Percentiles rank a stretch among this genome's conserved stretches.
These are phyloP conservation scores for Candida quercuum DNA, from an alignment of 805 yeast species.

Conservation along the genomic window DNA sequence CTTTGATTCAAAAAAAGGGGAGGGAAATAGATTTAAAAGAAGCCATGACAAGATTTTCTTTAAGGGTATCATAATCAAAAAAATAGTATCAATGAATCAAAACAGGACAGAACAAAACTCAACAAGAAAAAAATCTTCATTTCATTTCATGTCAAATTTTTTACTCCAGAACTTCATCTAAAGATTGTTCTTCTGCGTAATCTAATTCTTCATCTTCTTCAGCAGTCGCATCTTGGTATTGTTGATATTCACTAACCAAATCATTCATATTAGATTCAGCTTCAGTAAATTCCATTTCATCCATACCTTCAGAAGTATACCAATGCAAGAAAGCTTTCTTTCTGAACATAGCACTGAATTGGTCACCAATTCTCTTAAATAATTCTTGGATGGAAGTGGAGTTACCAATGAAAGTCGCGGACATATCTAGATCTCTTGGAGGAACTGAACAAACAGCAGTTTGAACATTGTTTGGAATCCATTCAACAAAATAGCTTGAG, in stretches of 20 bases:
- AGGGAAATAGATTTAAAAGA: not conserved
- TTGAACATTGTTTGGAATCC: slow-evolving; percentile 99
- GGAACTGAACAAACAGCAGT: slow-evolving; percentile 97
- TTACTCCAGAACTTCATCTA: slow-evolving; percentile 26
- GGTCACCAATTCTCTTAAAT: slow-evolving; percentile 94
- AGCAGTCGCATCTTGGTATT: slow-evolving; percentile 89
- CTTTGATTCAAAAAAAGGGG: not conserved
- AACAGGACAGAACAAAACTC: too few species aligned
- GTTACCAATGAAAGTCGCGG: slow-evolving; percentile 92
- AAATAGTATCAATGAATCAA: too few species aligned
- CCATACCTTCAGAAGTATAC: slow-evolving; percentile 99
- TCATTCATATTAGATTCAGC: slow-evolving; percentile 98
- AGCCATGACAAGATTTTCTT: not conserved
- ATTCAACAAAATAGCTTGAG: slow-evolving; percentile 94
- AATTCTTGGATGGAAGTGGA: slow-evolving; percentile 98
- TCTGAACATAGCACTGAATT: slow-evolving; percentile 96
- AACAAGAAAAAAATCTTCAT: not conserved
- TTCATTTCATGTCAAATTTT: not conserved
- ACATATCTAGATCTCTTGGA: slow-evolving; percentile 84
- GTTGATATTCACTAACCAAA: slow-evolving; percentile 92
- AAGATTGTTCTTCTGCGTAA: slow-evolving; percentile 25
- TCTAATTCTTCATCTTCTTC: slow-evolving; percentile 59
- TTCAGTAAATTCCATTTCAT: slow-evolving; percentile 97
- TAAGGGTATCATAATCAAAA: slow-evolving; percentile 2
- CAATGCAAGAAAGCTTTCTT: slow-evolving; percentile 99